phyloP scores from a whole-genome alignment of 2,329 filamentous ascomycete genomes.

The Metarhizium robertsii region DNA sequence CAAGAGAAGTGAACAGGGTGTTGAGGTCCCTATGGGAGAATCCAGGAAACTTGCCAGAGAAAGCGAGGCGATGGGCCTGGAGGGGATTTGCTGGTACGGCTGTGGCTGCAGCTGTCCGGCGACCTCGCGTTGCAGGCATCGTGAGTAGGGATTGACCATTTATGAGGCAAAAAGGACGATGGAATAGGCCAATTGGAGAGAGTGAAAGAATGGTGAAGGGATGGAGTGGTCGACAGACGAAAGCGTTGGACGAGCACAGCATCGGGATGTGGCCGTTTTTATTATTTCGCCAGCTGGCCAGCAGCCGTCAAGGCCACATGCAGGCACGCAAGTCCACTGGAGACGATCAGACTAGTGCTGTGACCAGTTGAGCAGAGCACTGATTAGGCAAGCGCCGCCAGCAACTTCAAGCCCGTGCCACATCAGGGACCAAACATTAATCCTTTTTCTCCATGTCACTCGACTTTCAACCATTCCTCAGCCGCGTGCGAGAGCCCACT shows the following conservation, averaged over 20 bases:
- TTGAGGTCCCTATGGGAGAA: conserved; percentile 42
- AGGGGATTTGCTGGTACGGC: conserved; percentile 25
- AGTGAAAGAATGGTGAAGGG: background rate
- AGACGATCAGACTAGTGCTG: background rate
- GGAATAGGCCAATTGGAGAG: background rate
- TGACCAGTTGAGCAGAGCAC: background rate
- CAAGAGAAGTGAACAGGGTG: conserved; percentile 35
- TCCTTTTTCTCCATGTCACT: no score
- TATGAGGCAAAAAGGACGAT: background rate
- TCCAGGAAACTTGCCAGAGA: conserved; percentile 52
- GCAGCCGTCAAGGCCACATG: background rate
- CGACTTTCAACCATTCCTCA: background rate
- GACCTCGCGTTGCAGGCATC: conserved; percentile 1
- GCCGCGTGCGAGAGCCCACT: no score
- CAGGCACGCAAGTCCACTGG: background rate
- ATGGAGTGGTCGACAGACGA: background rate
- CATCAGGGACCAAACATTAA: background rate
- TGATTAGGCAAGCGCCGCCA: background rate
- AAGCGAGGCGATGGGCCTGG: conserved; percentile 38
- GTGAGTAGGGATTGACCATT: background rate
- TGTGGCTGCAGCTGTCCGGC: conserved; percentile 3
- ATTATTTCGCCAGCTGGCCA: background rate
- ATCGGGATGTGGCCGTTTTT: background rate
- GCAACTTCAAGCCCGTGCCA: background rate
- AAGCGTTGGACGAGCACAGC: background rate